phyloP scores from a whole-genome alignment of 805 yeast genomes.

The Saccharomyces paradoxus region DNA sequence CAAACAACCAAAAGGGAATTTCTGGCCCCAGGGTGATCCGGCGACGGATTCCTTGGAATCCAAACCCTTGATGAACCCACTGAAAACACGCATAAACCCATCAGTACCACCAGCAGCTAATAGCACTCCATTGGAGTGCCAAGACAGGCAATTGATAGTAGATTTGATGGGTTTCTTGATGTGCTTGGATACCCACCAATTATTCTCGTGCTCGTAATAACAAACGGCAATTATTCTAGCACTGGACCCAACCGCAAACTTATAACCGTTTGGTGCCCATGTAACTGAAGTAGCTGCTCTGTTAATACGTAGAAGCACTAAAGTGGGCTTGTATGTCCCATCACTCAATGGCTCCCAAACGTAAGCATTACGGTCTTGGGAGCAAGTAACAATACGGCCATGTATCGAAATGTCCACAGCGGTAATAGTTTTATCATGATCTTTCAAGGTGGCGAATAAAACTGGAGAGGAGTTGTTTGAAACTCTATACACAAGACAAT shows the following conservation, averaged over 20 bases:
- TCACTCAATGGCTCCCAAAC: slow-evolving; percentile 81
- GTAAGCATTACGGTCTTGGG: slow-evolving; percentile 94
- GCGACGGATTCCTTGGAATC: slow-evolving; percentile 49
- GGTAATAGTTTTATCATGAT: slow-evolving; percentile 90
- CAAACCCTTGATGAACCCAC: slow-evolving; percentile 80
- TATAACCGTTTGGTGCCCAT: slow-evolving; percentile 93
- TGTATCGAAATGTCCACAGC: slow-evolving; percentile 85
- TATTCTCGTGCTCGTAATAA: slow-evolving; percentile 90
- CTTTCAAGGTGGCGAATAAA: slow-evolving; percentile 57
- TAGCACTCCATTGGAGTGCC: slow-evolving; percentile 91
- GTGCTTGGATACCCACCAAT: slow-evolving; percentile 99
- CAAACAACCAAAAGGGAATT: slow-evolving; percentile 87
- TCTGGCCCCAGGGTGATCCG: slow-evolving; percentile 85
- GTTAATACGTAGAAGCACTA: slow-evolving; percentile 85
- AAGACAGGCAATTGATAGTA: slow-evolving; percentile 70
- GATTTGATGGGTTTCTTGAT: slow-evolving; percentile 91
- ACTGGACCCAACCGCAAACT: slow-evolving; percentile 95
- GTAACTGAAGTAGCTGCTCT: slow-evolving; percentile 90
- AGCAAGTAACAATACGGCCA: slow-evolving; percentile 90
- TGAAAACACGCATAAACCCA: slow-evolving; percentile 83
- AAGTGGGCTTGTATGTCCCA: slow-evolving; percentile 68
- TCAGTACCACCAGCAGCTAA: slow-evolving; percentile 89
- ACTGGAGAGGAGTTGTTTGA: slow-evolving; percentile 44
- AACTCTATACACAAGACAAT: slow-evolving; percentile 65
- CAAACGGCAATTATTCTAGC: slow-evolving; percentile 92